Base-by-base conservation (phyloP, 805 yeast genomes). In the Nadsonia fulvescens region DNA sequence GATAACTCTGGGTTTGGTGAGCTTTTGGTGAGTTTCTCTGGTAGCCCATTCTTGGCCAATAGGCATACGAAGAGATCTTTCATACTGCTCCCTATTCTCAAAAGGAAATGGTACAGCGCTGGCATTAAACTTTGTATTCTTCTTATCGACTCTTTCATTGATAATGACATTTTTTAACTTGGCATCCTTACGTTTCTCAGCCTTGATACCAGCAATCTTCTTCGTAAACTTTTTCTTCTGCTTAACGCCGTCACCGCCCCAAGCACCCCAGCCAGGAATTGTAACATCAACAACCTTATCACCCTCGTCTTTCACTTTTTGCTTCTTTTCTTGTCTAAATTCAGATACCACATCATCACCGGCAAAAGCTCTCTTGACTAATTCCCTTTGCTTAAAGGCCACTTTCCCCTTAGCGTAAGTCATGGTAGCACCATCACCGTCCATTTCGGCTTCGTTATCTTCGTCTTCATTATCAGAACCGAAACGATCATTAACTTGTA, bases 221-320 rank as follows among this genome's bases (percentile, higher is more conserved):
- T 75, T 68, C 18, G 73, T 59, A 30, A 75, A 59, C 44, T 67
- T 64, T 46, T 66, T 69, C 44, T 63, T 61, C 37, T 44, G 31
- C 42, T 51, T 35, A 46, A 53, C 45, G 12, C 62, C 61, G 6
- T 64, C 67, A 19, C 94, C 94, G 7, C 86, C 76, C 98, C 98
- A 89, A 22, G 75, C 77, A 24, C 96, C 96, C 95, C 96, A 89
- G 1, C 98, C 98, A 3, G 95, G 96, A 27, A 83, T 52, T 0
- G 93, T 74, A 24, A 75, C 53, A 45, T 83, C 93, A 32, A 75
- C 72, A 41, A 73, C 82, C 44, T 79, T 63, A 49, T 86, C 95
- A 31, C 70, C 95, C 48, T 86, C 95, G 24, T 75, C 82, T 22
- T 56, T 63, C 5, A 62, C 58, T 8, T 64, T 64, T 37, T 66